Base-by-base conservation (phyloP, 176 grass and related monocot species). In the Oryza brachyantha region DNA sequence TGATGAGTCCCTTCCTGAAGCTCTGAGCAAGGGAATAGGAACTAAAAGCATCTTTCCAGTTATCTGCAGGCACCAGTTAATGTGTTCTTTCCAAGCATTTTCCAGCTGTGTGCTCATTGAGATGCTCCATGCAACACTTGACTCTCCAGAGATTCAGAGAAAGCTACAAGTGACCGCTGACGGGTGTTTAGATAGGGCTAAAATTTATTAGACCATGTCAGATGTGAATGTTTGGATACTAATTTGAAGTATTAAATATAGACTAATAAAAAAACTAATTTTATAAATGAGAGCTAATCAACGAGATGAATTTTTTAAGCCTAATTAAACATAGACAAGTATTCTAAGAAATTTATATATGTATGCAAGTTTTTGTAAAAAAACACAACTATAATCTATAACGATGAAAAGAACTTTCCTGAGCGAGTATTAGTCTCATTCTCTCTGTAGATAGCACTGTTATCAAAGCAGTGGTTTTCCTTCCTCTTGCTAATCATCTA, bases 51-150 rank as follows among this genome's bases (percentile, higher is more conserved):
- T 58, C 65, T 77, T 62, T 61, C 74, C 57, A 63, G 36, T 63
- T 43, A 43, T 7, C 68, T 72, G 68, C 41, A 48, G 68, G 68
- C 41, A 72, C 68, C 42, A 48, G 37, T 52, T 4, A n/a, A n/a
- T n/a, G 48, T 27, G 25, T 31, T 72, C 41, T 72, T 48, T 50
- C 27, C 68, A 72, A 48, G 8, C 68, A 72, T 72, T 72, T 50
- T 50, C 68, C 68, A 72, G 68, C 68, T 72, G 26, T 45, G 66
- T 66, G 12, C 27, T 50, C 24, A 31, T 72, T 72, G 42, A 31
- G 39, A 72, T 43, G 32, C 45, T 48, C 68, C 68, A 72, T 50
- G 68, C 42, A 72, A 21, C 8, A 50, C 66, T 43, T 28, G 39
- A 68, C 66, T 13, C 38, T 69, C 38, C 39, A 50, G 42, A 72